Base-by-base conservation (phyloP, 306 rosid genomes). In the cucumber (Cucumis sativus) region DNA sequence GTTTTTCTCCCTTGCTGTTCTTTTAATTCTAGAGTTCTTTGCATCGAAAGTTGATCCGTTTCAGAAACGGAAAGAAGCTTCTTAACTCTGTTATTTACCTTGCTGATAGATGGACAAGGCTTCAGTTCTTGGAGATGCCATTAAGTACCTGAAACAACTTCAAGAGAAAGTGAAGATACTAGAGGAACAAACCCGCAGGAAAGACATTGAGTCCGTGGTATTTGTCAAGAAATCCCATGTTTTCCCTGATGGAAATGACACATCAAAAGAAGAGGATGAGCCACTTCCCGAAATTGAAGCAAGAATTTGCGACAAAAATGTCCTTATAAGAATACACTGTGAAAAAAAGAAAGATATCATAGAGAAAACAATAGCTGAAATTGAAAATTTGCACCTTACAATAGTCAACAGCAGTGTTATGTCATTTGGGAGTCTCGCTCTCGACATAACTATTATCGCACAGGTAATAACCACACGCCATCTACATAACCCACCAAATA, bases 81-180 rank as follows among this genome's bases (percentile, higher is more conserved):
- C 14, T 70, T 16, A 25, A 70, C 21, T 70, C 56, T 20, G 74
- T 41, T 41, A 33, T 70, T 72, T 28, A 16, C 43, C 45, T 28
- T 74, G 20, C 64, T 56, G 72, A 83, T 75, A 95, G 98, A 95
- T 85, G 92, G 98, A 95, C 83, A 95, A 95, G 88, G 97, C 97
- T 84, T 92, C 98, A 75, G 97, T 95, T 85, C 97, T 95, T 83
- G 97, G 96, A 80, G 98, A 92, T 81, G 90, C 98, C 25, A 90
- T 92, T 8, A 90, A 88, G 84, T 89, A 95, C 87, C 78, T 95
- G 90, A 90, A 95, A 77, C 90, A 95, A 52, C 79, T 95, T 82
- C 97, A 92, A 83, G 97, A 95, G 80, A 86, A 81, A 81, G 93
- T 89, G 84, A 90, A 78, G 76, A 74, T 73, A 49, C 93, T 95